Percentiles rank a stretch among this genome's conserved stretches.
Conservation (phyloP, 1,139 yeast genomes). For the Meyerozyma athensensis region DNA sequence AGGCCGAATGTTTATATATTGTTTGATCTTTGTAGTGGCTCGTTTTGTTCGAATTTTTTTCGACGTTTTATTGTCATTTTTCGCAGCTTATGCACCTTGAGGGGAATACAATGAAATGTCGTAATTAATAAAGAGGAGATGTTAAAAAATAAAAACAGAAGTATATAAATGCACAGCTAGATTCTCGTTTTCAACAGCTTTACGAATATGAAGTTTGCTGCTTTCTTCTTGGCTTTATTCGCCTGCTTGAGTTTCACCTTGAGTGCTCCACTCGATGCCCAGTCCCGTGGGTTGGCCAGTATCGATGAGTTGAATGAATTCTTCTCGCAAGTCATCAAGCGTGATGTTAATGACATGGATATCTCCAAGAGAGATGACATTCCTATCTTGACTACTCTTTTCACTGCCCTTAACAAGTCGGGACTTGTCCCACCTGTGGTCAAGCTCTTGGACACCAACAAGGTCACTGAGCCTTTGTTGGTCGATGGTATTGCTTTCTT, state of each 20-base stretch:
- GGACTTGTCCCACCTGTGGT: slow-evolving; percentile 23
- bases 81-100: too few relatives aligned
- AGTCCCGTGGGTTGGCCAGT: neutral
- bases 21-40: too few relatives aligned
- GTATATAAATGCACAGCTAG: neutral
- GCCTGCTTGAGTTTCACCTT: slow-evolving; percentile 3
- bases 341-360: neutral
- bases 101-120: too few relatives aligned
- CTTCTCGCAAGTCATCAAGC: neutral
- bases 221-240: slow-evolving; percentile 1
- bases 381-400: slow-evolving; percentile 20
- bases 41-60: too few relatives aligned
- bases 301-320: neutral
- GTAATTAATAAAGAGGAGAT: too few relatives aligned
- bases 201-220: slow-evolving; percentile 1
- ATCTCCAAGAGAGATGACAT: neutral
- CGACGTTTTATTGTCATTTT: too few relatives aligned
- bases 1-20: too few relatives aligned
- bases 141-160: neutral
- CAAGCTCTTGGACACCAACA: slow-evolving; percentile 19
- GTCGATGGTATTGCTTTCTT: slow-evolving; percentile 20
- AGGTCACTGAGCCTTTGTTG: slow-evolving; percentile 20
- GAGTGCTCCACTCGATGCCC: slow-evolving; percentile 3
- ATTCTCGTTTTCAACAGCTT: neutral
- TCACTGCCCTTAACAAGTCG: slow-evolving; percentile 23